phyloP scores from a whole-genome alignment of 2,329 filamentous ascomycete genomes.

The Emericellopsis atlantica region DNA sequence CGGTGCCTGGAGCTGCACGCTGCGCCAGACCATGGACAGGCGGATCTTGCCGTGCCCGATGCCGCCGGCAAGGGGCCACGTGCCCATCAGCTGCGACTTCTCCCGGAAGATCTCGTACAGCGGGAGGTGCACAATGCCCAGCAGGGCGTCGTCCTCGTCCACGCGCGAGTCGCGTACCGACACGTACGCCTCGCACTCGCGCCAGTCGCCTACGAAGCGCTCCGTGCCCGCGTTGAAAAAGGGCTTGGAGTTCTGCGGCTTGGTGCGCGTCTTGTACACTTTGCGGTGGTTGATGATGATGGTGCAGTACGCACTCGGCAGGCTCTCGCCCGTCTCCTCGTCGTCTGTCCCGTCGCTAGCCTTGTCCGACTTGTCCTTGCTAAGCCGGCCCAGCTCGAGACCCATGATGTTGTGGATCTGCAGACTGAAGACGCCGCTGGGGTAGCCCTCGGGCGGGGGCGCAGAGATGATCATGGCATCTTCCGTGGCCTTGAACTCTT shows the following conservation, averaged over 20 bases:
- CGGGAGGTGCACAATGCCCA: slow-evolving; percentile 59
- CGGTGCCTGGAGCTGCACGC: slow-evolving; percentile 49
- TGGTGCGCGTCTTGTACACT: slow-evolving; percentile 58
- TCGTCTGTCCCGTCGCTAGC: slow-evolving; percentile 35
- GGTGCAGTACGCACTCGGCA: slow-evolving; percentile 60
- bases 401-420: slow-evolving; percentile 64
- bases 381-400: slow-evolving; percentile 42
- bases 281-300: slow-evolving; percentile 63
- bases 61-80: slow-evolving; percentile 56
- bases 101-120: slow-evolving; percentile 48
- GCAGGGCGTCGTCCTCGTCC: slow-evolving; percentile 55
- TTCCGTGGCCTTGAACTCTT: slow-evolving; percentile 48
- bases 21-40: slow-evolving; percentile 62
- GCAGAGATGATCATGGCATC: slow-evolving; percentile 57
- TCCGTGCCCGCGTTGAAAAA: slow-evolving; percentile 71
- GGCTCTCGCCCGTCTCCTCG: slow-evolving; percentile 48
- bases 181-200: slow-evolving; percentile 53
- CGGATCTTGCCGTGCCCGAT: slow-evolving; percentile 59
- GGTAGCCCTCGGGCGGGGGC: slow-evolving; percentile 47
- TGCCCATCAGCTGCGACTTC: slow-evolving; percentile 50
- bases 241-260: slow-evolving; percentile 66
- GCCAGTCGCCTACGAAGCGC: slow-evolving; percentile 58
- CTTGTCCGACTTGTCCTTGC: slow-evolving; percentile 34
- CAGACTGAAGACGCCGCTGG: slow-evolving; percentile 55
- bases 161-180: slow-evolving; percentile 54